phyloP scores from a whole-genome alignment of 495 filamentous ascomycete genomes.

The Aspergillus taichungensis region DNA sequence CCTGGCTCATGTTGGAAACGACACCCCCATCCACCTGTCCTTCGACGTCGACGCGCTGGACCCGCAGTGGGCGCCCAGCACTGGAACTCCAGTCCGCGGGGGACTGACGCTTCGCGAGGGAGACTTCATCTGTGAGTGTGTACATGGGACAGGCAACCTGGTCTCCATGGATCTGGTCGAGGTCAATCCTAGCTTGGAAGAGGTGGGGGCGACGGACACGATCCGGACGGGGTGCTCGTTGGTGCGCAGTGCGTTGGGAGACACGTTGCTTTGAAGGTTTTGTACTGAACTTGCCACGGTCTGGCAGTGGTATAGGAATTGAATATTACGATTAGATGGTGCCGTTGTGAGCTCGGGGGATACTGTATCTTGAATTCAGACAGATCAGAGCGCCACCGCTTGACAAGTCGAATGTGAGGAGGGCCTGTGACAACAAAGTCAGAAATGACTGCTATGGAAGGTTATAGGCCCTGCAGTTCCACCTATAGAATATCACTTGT shows the following conservation, averaged over 20 bases:
- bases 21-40: slow-evolving; percentile 91
- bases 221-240: slow-evolving; percentile 84
- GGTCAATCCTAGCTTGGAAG: slow-evolving; percentile 83
- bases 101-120: slow-evolving; percentile 92
- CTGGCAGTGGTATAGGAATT: slow-evolving; percentile 1
- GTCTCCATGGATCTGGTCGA: slow-evolving; percentile 92
- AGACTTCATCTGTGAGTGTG: slow-evolving; percentile 94
- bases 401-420: too few species aligned
- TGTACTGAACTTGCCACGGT: not conserved
- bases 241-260: slow-evolving; percentile 84
- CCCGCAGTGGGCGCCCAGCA: slow-evolving; percentile 91
- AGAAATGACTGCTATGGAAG: too few species aligned
- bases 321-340: too few species aligned
- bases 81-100: slow-evolving; percentile 91
- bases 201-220: slow-evolving; percentile 73
- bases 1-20: slow-evolving; percentile 82
- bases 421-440: too few species aligned
- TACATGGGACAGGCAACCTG: slow-evolving; percentile 86
- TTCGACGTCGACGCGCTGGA: slow-evolving; percentile 98
- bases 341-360: not conserved
- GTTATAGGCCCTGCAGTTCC: too few species aligned
- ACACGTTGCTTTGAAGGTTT: slow-evolving; percentile 62
- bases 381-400: too few species aligned
- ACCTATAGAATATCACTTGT: too few species aligned
- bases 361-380: too few species aligned